These are phyloP conservation scores for Alternaria dauci DNA, from an alignment of 2,329 filamentous ascomycete species.

Conservation along the genomic window DNA sequence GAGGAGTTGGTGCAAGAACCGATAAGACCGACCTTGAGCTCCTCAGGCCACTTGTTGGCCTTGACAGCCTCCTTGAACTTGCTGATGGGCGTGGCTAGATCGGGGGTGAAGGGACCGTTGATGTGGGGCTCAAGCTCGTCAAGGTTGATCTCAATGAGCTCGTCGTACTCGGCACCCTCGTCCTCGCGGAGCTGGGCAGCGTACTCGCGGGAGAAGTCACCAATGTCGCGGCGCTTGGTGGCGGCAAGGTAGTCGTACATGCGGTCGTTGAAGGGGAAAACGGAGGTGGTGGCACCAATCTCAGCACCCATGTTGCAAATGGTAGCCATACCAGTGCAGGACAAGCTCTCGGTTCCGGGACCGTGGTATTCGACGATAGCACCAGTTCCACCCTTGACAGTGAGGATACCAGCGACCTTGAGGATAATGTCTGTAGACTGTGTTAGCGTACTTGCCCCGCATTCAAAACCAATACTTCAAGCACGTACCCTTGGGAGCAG, in stretches of 20 bases:
- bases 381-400: conserved; percentile 97
- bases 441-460: conserved; percentile 20
- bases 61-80: conserved; percentile 96
- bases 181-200: conserved; percentile 87
- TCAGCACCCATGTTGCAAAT: conserved; percentile 66
- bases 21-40: conserved; percentile 95
- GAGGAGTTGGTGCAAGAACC: conserved; percentile 97
- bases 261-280: conserved; percentile 98
- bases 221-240: conserved; percentile 90
- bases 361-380: conserved; percentile 82
- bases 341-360: conserved; percentile 77
- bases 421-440: conserved; percentile 82
- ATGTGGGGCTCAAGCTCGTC: conserved; percentile 95
- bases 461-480: conserved; percentile 13
- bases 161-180: conserved; percentile 91
- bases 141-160: conserved; percentile 95
- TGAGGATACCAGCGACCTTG: conserved; percentile 95
- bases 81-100: conserved; percentile 96
- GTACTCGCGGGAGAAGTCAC: conserved; percentile 86
- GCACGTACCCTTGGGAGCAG: conserved; percentile 82
- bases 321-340: conserved; percentile 87
- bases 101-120: conserved; percentile 98
- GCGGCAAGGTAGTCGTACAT: conserved; percentile 96
- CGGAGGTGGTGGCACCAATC: conserved; percentile 83
- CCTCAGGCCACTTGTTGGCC: conserved; percentile 94